Percentiles rank a stretch among this genome's conserved stretches.
phyloP scores from a whole-genome alignment of 148 eudicot genomes.

The Limonium bicolor region DNA sequence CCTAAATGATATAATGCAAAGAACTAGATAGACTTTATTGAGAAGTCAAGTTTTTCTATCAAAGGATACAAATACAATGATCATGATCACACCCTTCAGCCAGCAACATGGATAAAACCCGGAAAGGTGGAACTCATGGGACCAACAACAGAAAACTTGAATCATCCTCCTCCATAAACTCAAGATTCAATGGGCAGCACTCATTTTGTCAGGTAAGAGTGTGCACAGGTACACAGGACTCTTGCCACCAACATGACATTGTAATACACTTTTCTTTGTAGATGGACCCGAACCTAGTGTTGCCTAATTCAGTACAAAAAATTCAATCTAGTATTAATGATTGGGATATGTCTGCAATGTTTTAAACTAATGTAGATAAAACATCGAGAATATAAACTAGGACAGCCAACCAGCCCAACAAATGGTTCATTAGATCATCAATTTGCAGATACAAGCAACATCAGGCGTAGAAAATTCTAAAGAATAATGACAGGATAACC shows the following conservation, averaged over 20 bases:
- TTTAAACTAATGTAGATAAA: background rate
- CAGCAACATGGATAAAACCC: slow-evolving; percentile 35
- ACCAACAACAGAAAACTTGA: slow-evolving; percentile 66
- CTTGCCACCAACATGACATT: slow-evolving; percentile 61
- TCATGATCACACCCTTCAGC: slow-evolving; percentile 17
- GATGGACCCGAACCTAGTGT: slow-evolving; percentile 58
- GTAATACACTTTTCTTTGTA: slow-evolving; percentile 47
- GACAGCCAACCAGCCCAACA: too few relatives aligned
- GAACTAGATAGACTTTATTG: background rate
- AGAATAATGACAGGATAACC: too few relatives aligned
- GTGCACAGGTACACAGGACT: slow-evolving; percentile 58
- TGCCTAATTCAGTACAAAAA: slow-evolving; percentile 56
- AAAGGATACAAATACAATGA: slow-evolving; percentile 69
- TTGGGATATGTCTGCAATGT: background rate
- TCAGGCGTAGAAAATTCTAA: too few relatives aligned
- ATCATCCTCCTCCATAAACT: slow-evolving; percentile 69
- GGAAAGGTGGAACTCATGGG: slow-evolving; percentile 73
- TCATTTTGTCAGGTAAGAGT: slow-evolving; percentile 57
- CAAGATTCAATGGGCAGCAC: slow-evolving; percentile 53
- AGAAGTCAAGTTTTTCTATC: slow-evolving; percentile 1
- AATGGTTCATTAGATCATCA: too few relatives aligned
- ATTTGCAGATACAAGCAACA: too few relatives aligned
- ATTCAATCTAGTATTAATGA: background rate
- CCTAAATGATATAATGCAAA: background rate
- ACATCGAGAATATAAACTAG: background rate